phyloP scores from a whole-genome alignment of 164 flowering plant species.

The Akebia trifoliata region DNA sequence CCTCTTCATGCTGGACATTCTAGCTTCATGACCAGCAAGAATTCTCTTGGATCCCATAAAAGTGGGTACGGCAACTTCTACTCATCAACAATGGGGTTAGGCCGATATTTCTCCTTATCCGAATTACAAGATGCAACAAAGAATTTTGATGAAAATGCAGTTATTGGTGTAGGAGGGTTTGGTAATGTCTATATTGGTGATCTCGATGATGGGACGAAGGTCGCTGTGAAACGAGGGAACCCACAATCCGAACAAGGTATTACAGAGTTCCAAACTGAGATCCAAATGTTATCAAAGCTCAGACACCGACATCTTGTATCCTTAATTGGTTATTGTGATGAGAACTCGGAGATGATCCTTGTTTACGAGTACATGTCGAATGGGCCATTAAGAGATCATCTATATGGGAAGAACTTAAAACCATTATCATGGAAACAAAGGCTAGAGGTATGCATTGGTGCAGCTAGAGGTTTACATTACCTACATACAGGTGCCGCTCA shows the following conservation, averaged over 20 bases:
- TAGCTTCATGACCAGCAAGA: conserved; percentile 40
- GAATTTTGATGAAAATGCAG: conserved; percentile 15
- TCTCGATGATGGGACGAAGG: conserved; percentile 19
- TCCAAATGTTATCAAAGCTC: conserved; percentile 21
- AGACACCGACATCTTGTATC: conserved; percentile 24
- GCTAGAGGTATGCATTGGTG: conserved; percentile 19
- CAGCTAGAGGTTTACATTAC: conserved; percentile 24
- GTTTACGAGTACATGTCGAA: conserved; percentile 25
- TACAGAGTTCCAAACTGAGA: conserved; percentile 23
- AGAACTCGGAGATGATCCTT: conserved; percentile 22
- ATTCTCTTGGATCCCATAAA: conserved; percentile 39
- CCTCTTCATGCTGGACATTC: conserved; percentile 68
- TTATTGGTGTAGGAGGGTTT: conserved; percentile 24
- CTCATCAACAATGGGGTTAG: conserved; percentile 56
- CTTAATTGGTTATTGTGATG: conserved; percentile 23
- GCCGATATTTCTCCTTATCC: conserved; percentile 54
- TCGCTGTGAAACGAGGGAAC: conserved; percentile 24
- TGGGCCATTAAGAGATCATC: conserved; percentile 19
- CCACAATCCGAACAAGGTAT: conserved; percentile 24
- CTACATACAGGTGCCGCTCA: conserved; percentile 23
- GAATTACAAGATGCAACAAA: conserved; percentile 48
- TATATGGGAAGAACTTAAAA: conserved; percentile 15
- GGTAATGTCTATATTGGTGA: conserved; percentile 22
- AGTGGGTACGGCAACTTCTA: conserved; percentile 30
- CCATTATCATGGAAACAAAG: conserved; percentile 21